Conservation (phyloP, 345 rosid genomes). For the Brassica incana region DNA sequence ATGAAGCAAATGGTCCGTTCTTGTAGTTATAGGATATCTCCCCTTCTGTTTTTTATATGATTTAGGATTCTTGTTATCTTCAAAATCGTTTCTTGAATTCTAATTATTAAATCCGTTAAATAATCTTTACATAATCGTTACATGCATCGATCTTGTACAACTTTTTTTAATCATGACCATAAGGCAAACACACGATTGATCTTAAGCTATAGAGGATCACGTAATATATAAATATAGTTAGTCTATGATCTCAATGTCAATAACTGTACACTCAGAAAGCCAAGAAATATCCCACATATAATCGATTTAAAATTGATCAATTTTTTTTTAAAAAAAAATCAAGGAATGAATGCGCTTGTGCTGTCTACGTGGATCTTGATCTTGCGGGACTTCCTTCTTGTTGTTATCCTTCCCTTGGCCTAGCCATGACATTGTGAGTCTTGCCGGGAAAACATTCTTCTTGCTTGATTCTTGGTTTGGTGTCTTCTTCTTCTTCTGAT, state of each 20-base stretch:
- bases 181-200: not conserved
- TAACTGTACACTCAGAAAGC: slow-evolving; percentile 3
- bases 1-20: slow-evolving; percentile 40
- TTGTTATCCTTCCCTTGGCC: slow-evolving; percentile 33
- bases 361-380: slow-evolving; percentile 27
- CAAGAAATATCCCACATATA: slow-evolving; percentile 9
- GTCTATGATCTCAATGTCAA: slow-evolving; percentile 1
- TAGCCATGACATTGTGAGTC: slow-evolving; percentile 34
- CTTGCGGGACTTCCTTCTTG: slow-evolving; percentile 18
- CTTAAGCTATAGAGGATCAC: not conserved
- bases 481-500: not conserved
- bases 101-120: not conserved
- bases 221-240: not conserved
- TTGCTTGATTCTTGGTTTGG: slow-evolving; percentile 29
- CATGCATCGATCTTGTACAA: not conserved
- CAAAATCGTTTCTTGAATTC: not conserved
- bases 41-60: not conserved
- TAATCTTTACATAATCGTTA: not conserved
- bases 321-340: not conserved
- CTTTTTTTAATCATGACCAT: no score
- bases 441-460: slow-evolving; percentile 32
- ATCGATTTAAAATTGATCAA: not conserved
- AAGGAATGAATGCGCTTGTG: slow-evolving; percentile 35
- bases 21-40: slow-evolving; percentile 25
- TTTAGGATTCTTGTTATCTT: not conserved